Evolutionary conservation across 805 yeast genomes (phyloP).

Genomic region (Wickerhamiella galacta): DNA sequence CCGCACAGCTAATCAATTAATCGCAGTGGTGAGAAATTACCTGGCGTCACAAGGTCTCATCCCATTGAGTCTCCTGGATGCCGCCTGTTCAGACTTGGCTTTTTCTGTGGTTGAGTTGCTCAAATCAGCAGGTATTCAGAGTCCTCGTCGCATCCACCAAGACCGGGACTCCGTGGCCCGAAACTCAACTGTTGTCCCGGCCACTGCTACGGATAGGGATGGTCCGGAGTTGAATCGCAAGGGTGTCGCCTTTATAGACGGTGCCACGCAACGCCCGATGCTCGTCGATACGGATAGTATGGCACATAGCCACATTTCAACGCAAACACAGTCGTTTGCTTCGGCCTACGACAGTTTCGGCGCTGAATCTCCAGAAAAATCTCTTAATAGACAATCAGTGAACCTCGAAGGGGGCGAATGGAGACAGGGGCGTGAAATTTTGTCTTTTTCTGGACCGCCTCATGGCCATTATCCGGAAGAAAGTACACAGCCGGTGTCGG

Average conservation of each 20-base stretch:
- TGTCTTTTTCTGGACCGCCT: no score
- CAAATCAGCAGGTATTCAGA: conserved; percentile 4
- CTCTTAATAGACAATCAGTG: no score
- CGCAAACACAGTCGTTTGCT: no score
- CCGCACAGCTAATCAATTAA: conserved; percentile 54
- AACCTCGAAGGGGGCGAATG: no score
- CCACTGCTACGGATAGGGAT: background rate
- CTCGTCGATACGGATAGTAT: no score
- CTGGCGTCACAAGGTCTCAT: conserved; percentile 44
- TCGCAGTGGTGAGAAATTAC: conserved; percentile 63
- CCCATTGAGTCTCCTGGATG: conserved; percentile 55
- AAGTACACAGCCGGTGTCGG: no score
- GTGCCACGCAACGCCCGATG: background rate
- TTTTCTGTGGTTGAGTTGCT: conserved; percentile 33
- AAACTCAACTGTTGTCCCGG: no score
- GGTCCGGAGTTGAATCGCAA: background rate
- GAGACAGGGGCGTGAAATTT: no score
- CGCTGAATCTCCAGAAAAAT: no score
- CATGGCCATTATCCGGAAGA: no score
- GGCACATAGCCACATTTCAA: no score
- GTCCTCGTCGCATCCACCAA: background rate
- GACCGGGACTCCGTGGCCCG: background rate
- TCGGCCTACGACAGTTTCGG: no score
- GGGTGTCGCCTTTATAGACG: background rate
- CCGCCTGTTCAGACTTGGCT: conserved; percentile 59